These are phyloP conservation scores for Ilex asprella DNA, from an alignment of 257 asterid species.

Conservation along the genomic window DNA sequence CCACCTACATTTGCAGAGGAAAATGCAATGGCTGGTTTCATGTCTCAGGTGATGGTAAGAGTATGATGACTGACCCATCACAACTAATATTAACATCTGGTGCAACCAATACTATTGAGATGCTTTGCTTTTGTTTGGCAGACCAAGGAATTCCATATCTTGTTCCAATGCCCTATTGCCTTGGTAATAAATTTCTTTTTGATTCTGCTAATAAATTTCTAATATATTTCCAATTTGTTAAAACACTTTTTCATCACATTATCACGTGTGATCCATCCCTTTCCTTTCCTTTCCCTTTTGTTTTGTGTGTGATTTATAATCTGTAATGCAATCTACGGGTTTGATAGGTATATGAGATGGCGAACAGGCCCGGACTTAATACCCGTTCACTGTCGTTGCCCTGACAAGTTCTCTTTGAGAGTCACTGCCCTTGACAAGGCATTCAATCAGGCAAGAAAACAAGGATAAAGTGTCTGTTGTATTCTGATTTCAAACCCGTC, in stretches of 20 bases:
- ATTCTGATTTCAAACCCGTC: slow-evolving; percentile 85
- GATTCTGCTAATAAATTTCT: slow-evolving; percentile 2
- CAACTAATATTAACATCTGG: slow-evolving; percentile 69
- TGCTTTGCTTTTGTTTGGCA: slow-evolving; percentile 80
- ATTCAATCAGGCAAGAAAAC: slow-evolving; percentile 79
- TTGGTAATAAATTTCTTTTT: slow-evolving; percentile 42
- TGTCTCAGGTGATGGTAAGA: slow-evolving; percentile 77
- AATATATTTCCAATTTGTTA: background rate
- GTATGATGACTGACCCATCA: slow-evolving; percentile 60
- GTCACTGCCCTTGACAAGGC: slow-evolving; percentile 83
- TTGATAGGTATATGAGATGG: slow-evolving; percentile 85
- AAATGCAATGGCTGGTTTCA: slow-evolving; percentile 57
- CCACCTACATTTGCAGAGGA: slow-evolving; percentile 4
- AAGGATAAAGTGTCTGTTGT: slow-evolving; percentile 90
- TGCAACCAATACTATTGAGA: slow-evolving; percentile 90
- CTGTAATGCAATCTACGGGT: slow-evolving; percentile 38
- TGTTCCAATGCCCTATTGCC: slow-evolving; percentile 91
- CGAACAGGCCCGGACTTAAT: slow-evolving; percentile 87
- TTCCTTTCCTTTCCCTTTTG: background rate
- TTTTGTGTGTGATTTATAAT: slow-evolving; percentile 9
- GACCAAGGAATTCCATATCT: slow-evolving; percentile 94
- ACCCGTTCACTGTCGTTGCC: slow-evolving; percentile 90
- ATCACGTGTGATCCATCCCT: background rate
- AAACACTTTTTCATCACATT: too few species aligned
- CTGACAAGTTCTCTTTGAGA: slow-evolving; percentile 65